Base-by-base conservation (phyloP, 805 yeast genomes). In the Dipodascus geniculatus region DNA sequence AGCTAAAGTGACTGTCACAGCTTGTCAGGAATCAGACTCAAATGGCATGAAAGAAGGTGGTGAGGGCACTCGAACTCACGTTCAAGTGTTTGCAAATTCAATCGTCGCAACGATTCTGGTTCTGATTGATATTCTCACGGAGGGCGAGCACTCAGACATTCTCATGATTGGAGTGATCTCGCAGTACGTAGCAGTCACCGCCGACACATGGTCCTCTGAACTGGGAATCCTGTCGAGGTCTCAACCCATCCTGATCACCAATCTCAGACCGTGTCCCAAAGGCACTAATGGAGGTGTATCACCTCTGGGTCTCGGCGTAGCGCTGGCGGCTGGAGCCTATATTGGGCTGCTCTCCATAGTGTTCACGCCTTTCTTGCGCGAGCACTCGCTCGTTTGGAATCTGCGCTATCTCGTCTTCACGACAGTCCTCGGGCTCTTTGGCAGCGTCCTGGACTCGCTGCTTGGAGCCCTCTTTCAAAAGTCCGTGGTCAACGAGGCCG, bases 271-370 rank as follows among this genome's bases (percentile, higher is more conserved):
- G 11, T 74, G 75, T 50, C 77, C 78, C 1, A 70, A 69, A 20
- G 78, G 78, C 9, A 74, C 77, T 9, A 74, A 74, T 60, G 78
- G 78, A 3, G 78, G 77, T 17, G 68, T 74, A 1, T 63, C 76
- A 0, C 58, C 50, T 3, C 54, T 62, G 17, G 78, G 78, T 0
- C 54, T 74, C 9, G 28, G 58, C 1, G 70, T 71, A 16, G 77
- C 74, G 1, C 44, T 62, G 0, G 57, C 57, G 17, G 78, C 76
- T 0, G 68, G 75, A 1, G 59, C 65, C 3, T 53, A 67, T 4
- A 65, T 74, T 22, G 68, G 71, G 22, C 42, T 62, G 0, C 53
- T 71, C 17, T 54, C 73, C 2, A 55, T 62, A 1, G 49, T 63
- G 8, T 60, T 66, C 31, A 54, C 60, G 22, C 63, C 67, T 6